phyloP scores from a whole-genome alignment of 768 basidiomycete genomes.

The Agaricus subrufescens region DNA sequence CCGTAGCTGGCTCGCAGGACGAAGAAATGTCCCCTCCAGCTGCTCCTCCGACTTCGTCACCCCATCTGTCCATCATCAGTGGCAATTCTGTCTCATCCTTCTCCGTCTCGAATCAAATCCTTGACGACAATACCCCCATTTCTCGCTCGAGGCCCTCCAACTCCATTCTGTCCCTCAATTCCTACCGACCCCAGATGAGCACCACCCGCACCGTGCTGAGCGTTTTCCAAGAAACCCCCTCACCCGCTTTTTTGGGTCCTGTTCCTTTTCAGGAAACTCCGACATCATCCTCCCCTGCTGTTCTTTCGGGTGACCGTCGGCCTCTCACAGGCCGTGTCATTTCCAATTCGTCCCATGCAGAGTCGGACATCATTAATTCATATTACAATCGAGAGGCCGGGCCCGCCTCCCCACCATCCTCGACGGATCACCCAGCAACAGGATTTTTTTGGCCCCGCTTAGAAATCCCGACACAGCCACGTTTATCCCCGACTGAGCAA shows the following conservation, averaged over 20 bases:
- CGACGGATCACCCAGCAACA: neutral
- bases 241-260: neutral
- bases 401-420: neutral
- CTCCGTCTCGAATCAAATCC: neutral
- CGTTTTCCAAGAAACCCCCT: slow-evolving; percentile 7
- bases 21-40: neutral
- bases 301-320: neutral
- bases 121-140: slow-evolving; percentile 4
- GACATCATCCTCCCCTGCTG: neutral
- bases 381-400: neutral
- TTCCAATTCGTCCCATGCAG: slow-evolving; percentile 2
- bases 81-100: neutral
- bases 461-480: slow-evolving; percentile 4
- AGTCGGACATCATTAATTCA: slow-evolving; percentile 7
- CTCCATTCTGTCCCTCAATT: slow-evolving; percentile 2
- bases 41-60: neutral
- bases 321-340: neutral
- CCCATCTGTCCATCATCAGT: neutral
- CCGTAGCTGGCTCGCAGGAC: neutral
- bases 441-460: slow-evolving; percentile 1
- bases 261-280: slow-evolving; percentile 1
- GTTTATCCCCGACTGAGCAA: neutral
- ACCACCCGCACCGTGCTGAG: neutral
- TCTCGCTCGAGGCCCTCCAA: neutral
- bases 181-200: slow-evolving; percentile 3